Evolutionary conservation across 805 yeast genomes (phyloP).

Genomic region (Monosporozyma yasuniensis): DNA sequence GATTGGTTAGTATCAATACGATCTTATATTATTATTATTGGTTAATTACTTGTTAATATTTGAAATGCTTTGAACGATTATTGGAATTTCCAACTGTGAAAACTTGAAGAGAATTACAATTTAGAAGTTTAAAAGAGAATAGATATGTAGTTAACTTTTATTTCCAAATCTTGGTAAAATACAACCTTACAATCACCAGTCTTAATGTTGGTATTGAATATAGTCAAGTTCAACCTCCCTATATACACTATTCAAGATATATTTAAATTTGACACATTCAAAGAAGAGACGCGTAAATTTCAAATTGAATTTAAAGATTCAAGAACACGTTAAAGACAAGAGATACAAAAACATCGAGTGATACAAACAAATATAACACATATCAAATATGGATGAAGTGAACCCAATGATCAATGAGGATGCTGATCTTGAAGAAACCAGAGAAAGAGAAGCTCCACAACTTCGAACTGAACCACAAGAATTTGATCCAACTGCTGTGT

Average conservation of each 20-base stretch:
- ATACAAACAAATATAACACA: neutral
- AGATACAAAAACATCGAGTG: neutral
- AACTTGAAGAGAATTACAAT: no score
- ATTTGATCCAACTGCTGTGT: constrained; percentile 25
- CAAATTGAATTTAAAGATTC: neutral
- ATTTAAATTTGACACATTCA: neutral
- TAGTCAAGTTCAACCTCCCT: no score
- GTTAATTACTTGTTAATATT: no score
- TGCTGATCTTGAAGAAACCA: neutral
- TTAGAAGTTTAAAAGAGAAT: no score
- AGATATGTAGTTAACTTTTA: no score
- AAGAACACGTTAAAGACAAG: neutral
- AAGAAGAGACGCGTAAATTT: neutral
- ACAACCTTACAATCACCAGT: no score
- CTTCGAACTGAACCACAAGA: constrained; percentile 8
- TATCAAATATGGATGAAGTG: constrained; percentile 5
- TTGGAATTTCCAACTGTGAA: no score
- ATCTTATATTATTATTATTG: no score
- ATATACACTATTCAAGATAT: neutral
- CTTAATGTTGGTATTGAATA: no score
- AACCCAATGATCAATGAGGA: constrained; percentile 3
- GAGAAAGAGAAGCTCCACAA: neutral
- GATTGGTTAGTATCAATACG: no score
- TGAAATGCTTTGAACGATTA: no score
- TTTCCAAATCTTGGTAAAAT: no score